Conservation (phyloP, 2,329 filamentous ascomycete genomes). For the Trichoderma koningii region DNA sequence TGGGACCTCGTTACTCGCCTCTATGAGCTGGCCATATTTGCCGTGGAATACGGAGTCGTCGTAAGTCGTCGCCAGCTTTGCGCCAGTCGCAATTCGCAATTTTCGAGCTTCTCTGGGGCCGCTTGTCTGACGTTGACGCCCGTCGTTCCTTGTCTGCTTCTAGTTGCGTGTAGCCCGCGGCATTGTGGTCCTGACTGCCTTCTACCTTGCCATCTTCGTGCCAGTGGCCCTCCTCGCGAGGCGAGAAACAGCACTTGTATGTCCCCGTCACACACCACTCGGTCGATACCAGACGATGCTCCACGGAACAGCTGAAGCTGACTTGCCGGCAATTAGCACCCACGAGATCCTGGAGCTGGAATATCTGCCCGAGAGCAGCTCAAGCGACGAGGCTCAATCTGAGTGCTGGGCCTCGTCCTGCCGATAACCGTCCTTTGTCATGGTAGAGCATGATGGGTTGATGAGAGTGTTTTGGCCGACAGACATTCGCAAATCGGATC, state of each 20-base stretch:
- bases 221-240: slow-evolving; percentile 82
- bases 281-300: background rate
- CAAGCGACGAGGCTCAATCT: slow-evolving; percentile 92
- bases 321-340: slow-evolving; percentile 64
- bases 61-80: slow-evolving; percentile 55
- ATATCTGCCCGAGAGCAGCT: slow-evolving; percentile 96
- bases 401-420: slow-evolving; percentile 40
- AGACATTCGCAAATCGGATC: slow-evolving; percentile 71
- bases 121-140: slow-evolving; percentile 4
- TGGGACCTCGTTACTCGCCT: slow-evolving; percentile 97
- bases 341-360: slow-evolving; percentile 72
- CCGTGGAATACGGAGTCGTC: slow-evolving; percentile 97
- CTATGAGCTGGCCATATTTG: slow-evolving; percentile 96
- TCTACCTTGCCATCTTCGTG: slow-evolving; percentile 82
- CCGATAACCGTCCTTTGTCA: slow-evolving; percentile 49
- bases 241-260: slow-evolving; percentile 77
- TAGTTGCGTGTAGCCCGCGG: slow-evolving; percentile 85
- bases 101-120: background rate
- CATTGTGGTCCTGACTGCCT: slow-evolving; percentile 76
- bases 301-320: background rate
- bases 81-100: background rate
- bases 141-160: background rate
- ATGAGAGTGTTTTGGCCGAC: slow-evolving; percentile 99
- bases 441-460: slow-evolving; percentile 79
- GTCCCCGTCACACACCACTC: slow-evolving; percentile 32